These are phyloP conservation scores for Neonectria neomacrospora DNA, from an alignment of 2,329 filamentous ascomycete species.

Conservation along the genomic window DNA sequence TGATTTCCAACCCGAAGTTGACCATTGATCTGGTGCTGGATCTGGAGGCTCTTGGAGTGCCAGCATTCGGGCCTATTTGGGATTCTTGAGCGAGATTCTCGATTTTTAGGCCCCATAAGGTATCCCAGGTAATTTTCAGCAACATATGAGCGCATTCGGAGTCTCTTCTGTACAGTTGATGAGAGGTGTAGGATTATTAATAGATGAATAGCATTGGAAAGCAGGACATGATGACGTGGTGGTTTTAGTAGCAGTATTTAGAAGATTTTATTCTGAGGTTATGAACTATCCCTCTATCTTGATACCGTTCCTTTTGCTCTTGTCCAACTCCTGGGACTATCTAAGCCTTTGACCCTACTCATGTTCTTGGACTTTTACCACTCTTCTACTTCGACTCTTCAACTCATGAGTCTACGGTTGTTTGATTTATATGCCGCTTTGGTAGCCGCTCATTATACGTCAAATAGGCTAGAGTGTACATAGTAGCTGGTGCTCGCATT, in stretches of 20 bases:
- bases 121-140: background rate
- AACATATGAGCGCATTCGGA: background rate
- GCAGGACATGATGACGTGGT: background rate
- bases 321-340: too few relatives aligned
- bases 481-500: background rate
- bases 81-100: slow-evolving; percentile 52
- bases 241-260: background rate
- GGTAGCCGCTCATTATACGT: background rate
- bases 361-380: too few relatives aligned
- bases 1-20: slow-evolving; percentile 73
- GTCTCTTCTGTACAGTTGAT: background rate
- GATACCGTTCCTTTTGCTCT: background rate
- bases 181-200: background rate
- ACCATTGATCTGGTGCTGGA: slow-evolving; percentile 72
- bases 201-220: background rate
- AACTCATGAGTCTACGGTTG: background rate
- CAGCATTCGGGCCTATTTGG: slow-evolving; percentile 76
- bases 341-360: too few relatives aligned
- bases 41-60: slow-evolving; percentile 69
- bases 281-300: background rate
- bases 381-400: background rate
- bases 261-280: background rate
- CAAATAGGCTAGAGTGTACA: too few relatives aligned
- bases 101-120: background rate
- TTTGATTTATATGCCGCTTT: background rate